phyloP scores from a whole-genome alignment of 192 early-diverging fungal species.

The Podochytrium sp. region DNA sequence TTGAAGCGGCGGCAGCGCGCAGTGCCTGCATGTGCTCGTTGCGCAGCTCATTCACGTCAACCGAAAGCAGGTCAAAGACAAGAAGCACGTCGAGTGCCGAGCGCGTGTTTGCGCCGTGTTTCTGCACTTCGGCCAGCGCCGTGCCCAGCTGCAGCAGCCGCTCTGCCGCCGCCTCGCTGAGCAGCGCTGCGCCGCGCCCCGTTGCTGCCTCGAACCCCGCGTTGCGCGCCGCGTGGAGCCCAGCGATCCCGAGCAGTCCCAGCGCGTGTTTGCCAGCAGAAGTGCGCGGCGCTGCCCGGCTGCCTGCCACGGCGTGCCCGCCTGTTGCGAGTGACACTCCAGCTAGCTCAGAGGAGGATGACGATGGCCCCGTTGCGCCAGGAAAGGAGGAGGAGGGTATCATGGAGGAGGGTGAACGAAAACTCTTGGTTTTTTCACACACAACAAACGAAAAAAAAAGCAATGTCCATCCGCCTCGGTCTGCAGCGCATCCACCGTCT shows the following conservation, averaged over 20 bases:
- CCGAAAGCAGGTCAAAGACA: not conserved
- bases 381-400: too few relatives aligned
- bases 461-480: constrained; percentile 41
- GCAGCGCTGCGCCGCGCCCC: not conserved
- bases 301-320: too few relatives aligned
- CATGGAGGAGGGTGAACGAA: too few relatives aligned
- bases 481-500: constrained; percentile 54
- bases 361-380: too few relatives aligned
- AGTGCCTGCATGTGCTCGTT: not conserved
- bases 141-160: not conserved
- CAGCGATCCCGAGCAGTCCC: not conserved
- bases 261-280: not conserved
- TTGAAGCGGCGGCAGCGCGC: not conserved
- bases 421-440: not conserved
- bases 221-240: not conserved
- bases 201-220: not conserved
- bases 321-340: too few relatives aligned
- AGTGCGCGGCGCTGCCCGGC: not conserved
- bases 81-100: not conserved
- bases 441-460: not conserved
- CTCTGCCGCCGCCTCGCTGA: not conserved
- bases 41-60: not conserved
- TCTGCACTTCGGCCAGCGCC: not conserved
- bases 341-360: too few relatives aligned
- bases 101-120: not conserved